Base-by-base conservation (phyloP, 1,284 basidiomycete species). In the Ganoderma resinaceum region DNA sequence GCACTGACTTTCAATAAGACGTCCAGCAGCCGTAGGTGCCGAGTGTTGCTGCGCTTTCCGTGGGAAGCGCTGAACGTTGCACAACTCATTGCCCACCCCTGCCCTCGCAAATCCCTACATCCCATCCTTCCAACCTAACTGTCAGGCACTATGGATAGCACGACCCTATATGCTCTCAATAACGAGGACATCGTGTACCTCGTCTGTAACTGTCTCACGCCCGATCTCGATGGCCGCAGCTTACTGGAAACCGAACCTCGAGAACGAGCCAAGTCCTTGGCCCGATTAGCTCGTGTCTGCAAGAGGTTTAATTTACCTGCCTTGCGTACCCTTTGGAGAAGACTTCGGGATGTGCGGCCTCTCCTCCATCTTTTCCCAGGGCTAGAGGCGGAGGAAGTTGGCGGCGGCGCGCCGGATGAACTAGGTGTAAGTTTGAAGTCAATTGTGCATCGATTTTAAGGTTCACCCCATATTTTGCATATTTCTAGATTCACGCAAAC, bases 171-270 rank as follows among this genome's bases (percentile, higher is more conserved):
- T 35, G 55, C 57, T n/a, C 57, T 59, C 4, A 16, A 40, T 23
- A 60, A 60, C 14, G 11, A 16, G n/a, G 58, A 60, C n/a, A 20
- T 58, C 16, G 12, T 58, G 7, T 60, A 60, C 58, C 58, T 60
- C 58, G 26, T 60, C n/a, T 37, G 35, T 38, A 16, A 37, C 58
- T 60, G 37, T 12, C 58, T 60, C 23, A 23, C 58, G n/a, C 58
- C 58, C n/a, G 26, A 42, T 16, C 16, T 60, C 58, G 55, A 58
- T 11, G 55, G 37, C 29, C n/a, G 37, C 23, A 35, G 14, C 12
- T 37, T 60, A 37, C 18, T 14, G 35, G 58, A 60, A 40, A 18
- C 37, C n/a, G 58, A 29, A 60, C 23, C n/a, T 5, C 37, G 58
- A 12, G 23, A 37, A 23, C 37, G 58, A 26, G 37, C 35, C n/a